Percentiles rank a stretch among this genome's conserved stretches.
phyloP scores from a whole-genome alignment of 139 green algal species.

The Coelastrella sp. region DNA sequence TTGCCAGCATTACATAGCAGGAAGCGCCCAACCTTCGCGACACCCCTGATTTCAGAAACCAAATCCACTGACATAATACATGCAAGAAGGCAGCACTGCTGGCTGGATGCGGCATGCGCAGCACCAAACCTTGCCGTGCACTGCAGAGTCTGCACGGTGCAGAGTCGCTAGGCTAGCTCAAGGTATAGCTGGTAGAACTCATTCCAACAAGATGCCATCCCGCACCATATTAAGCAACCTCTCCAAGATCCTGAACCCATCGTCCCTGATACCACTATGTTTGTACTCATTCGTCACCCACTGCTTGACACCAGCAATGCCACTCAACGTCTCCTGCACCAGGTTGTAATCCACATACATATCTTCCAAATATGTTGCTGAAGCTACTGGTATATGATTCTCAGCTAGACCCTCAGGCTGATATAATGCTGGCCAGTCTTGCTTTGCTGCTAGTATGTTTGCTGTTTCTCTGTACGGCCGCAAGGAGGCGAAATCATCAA shows the following conservation, averaged over 20 bases:
- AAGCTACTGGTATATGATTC: constrained; percentile 52
- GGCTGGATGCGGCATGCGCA: too few relatives aligned
- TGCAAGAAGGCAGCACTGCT: too few relatives aligned
- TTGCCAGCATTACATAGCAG: too few relatives aligned
- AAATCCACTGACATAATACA: too few relatives aligned
- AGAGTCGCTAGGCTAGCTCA: too few relatives aligned
- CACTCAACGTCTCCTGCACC: constrained; percentile 71
- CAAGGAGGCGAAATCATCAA: constrained; percentile 88
- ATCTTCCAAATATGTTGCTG: constrained; percentile 72
- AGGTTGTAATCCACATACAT: constrained; percentile 97
- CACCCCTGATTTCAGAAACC: too few relatives aligned
- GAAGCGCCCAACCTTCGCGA: too few relatives aligned
- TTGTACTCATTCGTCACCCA: constrained; percentile 94
- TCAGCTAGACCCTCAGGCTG: constrained; percentile 63
- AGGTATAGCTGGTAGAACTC: too few relatives aligned
- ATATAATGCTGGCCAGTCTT: constrained; percentile 92
- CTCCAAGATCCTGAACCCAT: constrained; percentile 83
- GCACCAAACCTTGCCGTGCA: too few relatives aligned
- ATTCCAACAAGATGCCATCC: constrained; percentile 71
- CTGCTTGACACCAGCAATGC: constrained; percentile 74
- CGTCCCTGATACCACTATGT: constrained; percentile 88
- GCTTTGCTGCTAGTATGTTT: constrained; percentile 78
- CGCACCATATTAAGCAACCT: constrained; percentile 81
- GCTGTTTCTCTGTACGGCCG: constrained; percentile 79
- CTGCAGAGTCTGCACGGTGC: too few relatives aligned